Conservation (phyloP, 1,284 basidiomycete genomes). For the Tilletia walkeri region DNA sequence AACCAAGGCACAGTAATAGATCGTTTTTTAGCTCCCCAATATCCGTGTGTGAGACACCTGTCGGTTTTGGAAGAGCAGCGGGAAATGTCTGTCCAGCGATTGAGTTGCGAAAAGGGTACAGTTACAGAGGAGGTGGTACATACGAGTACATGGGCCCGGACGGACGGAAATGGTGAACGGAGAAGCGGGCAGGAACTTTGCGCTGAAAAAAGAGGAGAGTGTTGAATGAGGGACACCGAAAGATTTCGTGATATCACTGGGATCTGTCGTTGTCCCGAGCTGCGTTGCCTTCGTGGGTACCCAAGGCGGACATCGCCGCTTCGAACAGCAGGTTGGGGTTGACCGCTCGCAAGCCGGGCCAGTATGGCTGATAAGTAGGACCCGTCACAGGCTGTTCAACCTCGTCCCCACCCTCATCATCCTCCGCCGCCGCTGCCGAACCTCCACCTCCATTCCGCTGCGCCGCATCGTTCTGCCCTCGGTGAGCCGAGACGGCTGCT, state of each 20-base stretch:
- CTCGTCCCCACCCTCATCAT: neutral
- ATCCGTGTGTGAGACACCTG: too few species aligned
- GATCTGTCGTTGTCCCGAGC: neutral
- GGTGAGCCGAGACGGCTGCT: neutral
- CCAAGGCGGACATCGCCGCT: constrained; percentile 7
- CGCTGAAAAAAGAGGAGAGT: too few species aligned
- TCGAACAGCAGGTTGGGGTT: constrained; percentile 13
- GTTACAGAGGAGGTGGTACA: too few species aligned
- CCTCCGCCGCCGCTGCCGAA: neutral
- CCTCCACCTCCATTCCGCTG: neutral
- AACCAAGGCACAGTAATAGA: too few species aligned
- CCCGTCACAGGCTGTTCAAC: neutral
- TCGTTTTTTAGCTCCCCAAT: too few species aligned
- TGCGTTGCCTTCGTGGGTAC: neutral
- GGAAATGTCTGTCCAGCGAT: too few species aligned
- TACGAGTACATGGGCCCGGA: too few species aligned
- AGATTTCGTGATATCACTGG: neutral
- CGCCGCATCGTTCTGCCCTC: neutral
- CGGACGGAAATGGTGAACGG: too few species aligned
- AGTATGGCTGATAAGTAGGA: constrained; percentile 3
- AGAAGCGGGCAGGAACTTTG: too few species aligned
- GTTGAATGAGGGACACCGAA: neutral
- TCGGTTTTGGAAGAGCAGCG: too few species aligned
- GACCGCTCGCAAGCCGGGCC: constrained; percentile 3
- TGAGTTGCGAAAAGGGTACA: too few species aligned